Evolutionary conservation across 2,329 filamentous ascomycete genomes (phyloP).

Genomic region (Ophiocordyceps camponoti-saundersi): DNA sequence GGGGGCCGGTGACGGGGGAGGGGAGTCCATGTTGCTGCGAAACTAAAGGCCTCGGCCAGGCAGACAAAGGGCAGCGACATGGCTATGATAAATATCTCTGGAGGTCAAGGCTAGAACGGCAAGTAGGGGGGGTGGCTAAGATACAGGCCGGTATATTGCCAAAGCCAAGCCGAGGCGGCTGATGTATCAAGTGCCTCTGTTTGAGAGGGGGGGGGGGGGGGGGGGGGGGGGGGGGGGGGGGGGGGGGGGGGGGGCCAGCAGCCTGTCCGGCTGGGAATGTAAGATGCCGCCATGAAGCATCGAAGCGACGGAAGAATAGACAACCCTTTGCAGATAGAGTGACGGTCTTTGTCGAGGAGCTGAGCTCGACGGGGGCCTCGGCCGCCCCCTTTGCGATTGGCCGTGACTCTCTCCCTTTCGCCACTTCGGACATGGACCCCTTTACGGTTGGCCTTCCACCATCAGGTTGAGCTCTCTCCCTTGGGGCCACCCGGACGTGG

Average conservation of each 20-base stretch:
- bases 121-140: neutral
- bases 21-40: conserved; percentile 1
- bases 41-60: neutral
- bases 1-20: neutral
- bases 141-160: neutral
- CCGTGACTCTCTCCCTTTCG: neutral
- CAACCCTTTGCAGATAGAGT: neutral
- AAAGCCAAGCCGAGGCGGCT: neutral
- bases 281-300: too few species aligned
- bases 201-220: too few species aligned
- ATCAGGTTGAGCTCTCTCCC: neutral
- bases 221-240: too few species aligned
- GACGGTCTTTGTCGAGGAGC: neutral
- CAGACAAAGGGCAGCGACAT: neutral
- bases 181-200: too few species aligned
- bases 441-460: neutral
- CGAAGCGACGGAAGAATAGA: neutral
- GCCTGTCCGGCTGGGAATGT: too few species aligned
- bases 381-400: neutral
- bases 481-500: neutral
- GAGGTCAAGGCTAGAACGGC: neutral
- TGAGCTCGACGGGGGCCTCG: neutral
- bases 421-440: neutral
- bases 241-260: too few species aligned
- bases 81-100: neutral